Conservation (phyloP, 352 stramenopile species). For the Globisporangium iwayamae region DNA sequence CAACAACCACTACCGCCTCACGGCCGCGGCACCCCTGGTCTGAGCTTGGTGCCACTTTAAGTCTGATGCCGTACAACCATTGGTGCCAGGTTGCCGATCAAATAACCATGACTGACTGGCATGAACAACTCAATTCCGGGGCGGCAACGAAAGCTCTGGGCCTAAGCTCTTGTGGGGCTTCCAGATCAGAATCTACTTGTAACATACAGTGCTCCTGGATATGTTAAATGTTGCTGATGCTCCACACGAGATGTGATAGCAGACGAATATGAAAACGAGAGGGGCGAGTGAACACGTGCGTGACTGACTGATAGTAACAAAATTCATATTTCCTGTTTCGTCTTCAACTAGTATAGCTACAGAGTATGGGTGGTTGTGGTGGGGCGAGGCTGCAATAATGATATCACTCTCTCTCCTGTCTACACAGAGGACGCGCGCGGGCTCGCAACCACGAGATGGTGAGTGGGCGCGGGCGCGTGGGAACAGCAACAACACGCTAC, state of each 20-base stretch:
- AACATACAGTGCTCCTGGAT: too few relatives aligned
- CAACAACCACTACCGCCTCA: too few relatives aligned
- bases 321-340: slow-evolving; percentile 1
- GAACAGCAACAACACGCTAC: background rate
- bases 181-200: too few relatives aligned
- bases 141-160: too few relatives aligned
- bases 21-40: too few relatives aligned
- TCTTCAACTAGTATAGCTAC: slow-evolving; percentile 10
- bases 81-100: too few relatives aligned
- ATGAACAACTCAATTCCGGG: too few relatives aligned
- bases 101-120: too few relatives aligned
- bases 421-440: background rate
- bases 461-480: background rate
- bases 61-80: too few relatives aligned
- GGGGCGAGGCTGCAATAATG: slow-evolving; percentile 5
- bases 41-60: too few relatives aligned
- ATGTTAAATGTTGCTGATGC: background rate
- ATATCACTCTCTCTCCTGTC: slow-evolving; percentile 9
- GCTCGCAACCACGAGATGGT: background rate
- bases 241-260: background rate
- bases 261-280: background rate
- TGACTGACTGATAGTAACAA: background rate
- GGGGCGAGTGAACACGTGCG: too few relatives aligned
- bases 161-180: too few relatives aligned
- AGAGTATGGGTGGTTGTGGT: background rate